Evolutionary conservation across 768 basidiomycete species (phyloP).

Genomic region (Tricholoma sp.): DNA sequence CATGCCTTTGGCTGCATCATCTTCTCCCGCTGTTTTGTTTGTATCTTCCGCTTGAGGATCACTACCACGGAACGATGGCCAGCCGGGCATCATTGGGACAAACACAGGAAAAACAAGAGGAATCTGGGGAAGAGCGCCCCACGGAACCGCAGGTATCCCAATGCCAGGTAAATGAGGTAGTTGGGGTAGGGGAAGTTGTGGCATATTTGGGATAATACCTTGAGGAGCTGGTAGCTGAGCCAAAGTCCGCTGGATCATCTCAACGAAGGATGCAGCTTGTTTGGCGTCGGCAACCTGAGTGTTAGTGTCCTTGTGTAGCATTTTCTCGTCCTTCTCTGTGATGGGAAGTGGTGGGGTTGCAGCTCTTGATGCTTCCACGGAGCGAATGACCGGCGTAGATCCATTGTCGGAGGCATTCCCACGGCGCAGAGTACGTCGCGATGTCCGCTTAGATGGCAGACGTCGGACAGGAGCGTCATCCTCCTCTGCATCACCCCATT

Average conservation of each 20-base stretch:
- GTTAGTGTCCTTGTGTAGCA: slow-evolving; percentile 4
- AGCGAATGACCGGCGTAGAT: slow-evolving; percentile 20
- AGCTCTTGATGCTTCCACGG: slow-evolving; percentile 27
- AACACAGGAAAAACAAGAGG: slow-evolving; percentile 78
- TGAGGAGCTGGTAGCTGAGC: slow-evolving; percentile 58
- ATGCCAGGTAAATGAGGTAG: slow-evolving; percentile 66
- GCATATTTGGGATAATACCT: slow-evolving; percentile 39
- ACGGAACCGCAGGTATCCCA: slow-evolving; percentile 59
- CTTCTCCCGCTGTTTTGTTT: slow-evolving; percentile 29
- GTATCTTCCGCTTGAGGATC: slow-evolving; percentile 25
- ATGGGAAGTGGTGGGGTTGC: slow-evolving; percentile 25
- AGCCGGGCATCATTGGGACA: slow-evolving; percentile 60
- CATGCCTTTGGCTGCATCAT: slow-evolving; percentile 30
- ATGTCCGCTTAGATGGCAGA: slow-evolving; percentile 26
- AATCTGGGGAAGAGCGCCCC: slow-evolving; percentile 60
- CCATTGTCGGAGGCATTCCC: slow-evolving; percentile 22
- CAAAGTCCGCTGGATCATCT: slow-evolving; percentile 73
- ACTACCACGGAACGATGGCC: slow-evolving; percentile 61
- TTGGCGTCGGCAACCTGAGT: slow-evolving; percentile 34
- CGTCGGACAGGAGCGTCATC: slow-evolving; percentile 41
- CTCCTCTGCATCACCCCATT: slow-evolving; percentile 67
- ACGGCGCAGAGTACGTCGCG: slow-evolving; percentile 28
- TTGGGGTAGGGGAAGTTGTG: slow-evolving; percentile 47
- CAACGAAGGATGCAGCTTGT: slow-evolving; percentile 52
- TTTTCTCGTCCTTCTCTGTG: slow-evolving; percentile 20